Conservation (phyloP, 2,329 filamentous ascomycete genomes). For the Aaosphaeria arxii region DNA sequence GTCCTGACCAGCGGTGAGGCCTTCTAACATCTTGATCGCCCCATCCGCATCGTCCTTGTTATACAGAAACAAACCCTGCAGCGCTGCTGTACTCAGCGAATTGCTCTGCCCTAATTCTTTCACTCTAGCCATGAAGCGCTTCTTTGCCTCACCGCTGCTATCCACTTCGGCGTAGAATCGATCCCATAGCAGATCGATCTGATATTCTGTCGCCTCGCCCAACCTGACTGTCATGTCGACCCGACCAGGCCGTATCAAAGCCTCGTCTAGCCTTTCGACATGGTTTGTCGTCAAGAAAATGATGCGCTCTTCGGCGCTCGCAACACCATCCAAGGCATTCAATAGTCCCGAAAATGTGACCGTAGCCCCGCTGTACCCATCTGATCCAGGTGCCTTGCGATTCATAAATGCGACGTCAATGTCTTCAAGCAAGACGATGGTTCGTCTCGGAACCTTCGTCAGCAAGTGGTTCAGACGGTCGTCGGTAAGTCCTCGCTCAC, state of each 20-base stretch:
- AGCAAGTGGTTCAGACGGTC: slow-evolving; percentile 83
- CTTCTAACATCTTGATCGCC: slow-evolving; percentile 76
- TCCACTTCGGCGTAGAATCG: slow-evolving; percentile 90
- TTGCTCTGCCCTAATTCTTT: slow-evolving; percentile 69
- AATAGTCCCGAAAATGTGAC: slow-evolving; percentile 93
- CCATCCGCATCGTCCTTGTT: slow-evolving; percentile 90
- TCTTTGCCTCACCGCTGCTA: slow-evolving; percentile 56
- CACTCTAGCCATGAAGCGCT: slow-evolving; percentile 69
- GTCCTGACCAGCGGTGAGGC: slow-evolving; percentile 42
- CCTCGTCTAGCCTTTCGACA: slow-evolving; percentile 82
- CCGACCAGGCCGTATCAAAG: slow-evolving; percentile 83
- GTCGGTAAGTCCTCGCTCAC: slow-evolving; percentile 84
- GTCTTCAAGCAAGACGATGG: slow-evolving; percentile 81
- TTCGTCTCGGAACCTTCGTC: slow-evolving; percentile 78
- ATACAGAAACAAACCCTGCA: slow-evolving; percentile 92
- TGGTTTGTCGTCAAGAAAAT: slow-evolving; percentile 95
- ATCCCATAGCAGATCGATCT: slow-evolving; percentile 87
- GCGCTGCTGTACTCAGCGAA: slow-evolving; percentile 77
- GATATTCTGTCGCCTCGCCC: slow-evolving; percentile 80
- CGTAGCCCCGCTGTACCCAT: slow-evolving; percentile 82
- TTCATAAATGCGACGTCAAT: slow-evolving; percentile 89
- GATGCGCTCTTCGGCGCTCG: slow-evolving; percentile 89
- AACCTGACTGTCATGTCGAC: slow-evolving; percentile 92
- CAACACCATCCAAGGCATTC: slow-evolving; percentile 73
- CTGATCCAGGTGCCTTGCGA: slow-evolving; percentile 69